phyloP scores from a whole-genome alignment of 495 filamentous ascomycete genomes.

The Tuber aestivum region DNA sequence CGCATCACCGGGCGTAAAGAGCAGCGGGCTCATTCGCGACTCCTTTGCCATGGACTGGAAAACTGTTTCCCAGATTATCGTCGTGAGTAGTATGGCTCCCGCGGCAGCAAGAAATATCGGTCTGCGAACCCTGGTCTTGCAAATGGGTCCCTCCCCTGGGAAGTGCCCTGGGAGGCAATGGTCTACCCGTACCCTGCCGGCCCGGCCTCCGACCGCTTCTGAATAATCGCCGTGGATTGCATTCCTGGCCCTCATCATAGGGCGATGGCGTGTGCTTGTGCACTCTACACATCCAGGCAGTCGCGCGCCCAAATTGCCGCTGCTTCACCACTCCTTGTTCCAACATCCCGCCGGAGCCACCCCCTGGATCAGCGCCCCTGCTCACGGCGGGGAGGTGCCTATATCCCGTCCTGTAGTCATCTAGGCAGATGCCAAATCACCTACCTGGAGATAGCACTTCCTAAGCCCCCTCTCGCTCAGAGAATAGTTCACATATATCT shows the following conservation, averaged over 20 bases:
- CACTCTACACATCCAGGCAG: background rate
- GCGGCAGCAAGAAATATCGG: background rate
- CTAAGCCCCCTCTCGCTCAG: background rate
- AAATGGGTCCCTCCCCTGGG: background rate
- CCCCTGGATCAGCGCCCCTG: background rate
- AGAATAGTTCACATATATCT: background rate
- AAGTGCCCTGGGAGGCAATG: background rate
- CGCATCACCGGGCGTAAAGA: slow-evolving; percentile 21
- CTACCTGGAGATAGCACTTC: background rate
- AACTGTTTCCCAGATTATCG: background rate
- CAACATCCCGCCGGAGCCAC: background rate
- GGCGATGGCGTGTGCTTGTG: background rate
- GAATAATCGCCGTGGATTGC: background rate
- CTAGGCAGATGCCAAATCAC: background rate
- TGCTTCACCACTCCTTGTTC: background rate
- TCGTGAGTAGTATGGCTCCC: background rate
- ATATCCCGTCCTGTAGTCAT: background rate
- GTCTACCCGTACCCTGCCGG: background rate
- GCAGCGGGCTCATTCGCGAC: background rate
- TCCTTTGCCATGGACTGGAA: background rate
- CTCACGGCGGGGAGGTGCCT: slow-evolving; percentile 6
- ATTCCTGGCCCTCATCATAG: background rate
- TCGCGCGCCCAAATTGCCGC: background rate
- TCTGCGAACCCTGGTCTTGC: background rate
- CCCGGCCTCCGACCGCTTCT: background rate